Evolutionary conservation across 768 basidiomycete species (phyloP), one percentile per base, ranked within the genome.

Genomic region (Brasilioporus rufonigricans): DNA sequence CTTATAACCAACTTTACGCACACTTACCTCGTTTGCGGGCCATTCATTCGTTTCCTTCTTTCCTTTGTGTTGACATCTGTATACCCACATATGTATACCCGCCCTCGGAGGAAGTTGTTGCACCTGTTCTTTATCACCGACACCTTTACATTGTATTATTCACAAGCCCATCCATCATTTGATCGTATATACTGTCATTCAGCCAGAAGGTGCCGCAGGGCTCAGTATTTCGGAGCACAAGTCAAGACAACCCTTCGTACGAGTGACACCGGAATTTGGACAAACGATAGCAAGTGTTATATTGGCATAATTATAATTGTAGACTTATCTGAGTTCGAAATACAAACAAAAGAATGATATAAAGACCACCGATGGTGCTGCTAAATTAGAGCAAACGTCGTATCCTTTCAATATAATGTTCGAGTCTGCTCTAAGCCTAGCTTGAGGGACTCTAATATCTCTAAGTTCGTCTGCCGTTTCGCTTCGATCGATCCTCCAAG

Each of bases 401-500:
- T 18, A 0, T 14, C n/a, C 11, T 27, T 33, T 57, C 36, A 54
- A 13, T 39, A 50, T 14, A 71, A 38, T 11, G 50, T 41, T 33
- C 53, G 57, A 12, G 50, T 43, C 12, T 35, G 50, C 49, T 71
- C 71, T 56, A 72, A 48, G 21, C 64, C 62, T 24, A 44, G 19
- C 46, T 39, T 64, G 39, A 72, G 52, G 5, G 48, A 49, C 11
- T 71, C 55, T 14, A 72, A 21, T 5, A 60, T 47, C 48, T 55
- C 52, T 27, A 70, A 47, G 38, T 72, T 72, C 12, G 63, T 60
- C 31, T 23, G 59, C 4, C 71, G 61, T 13, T 65, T 69, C 56
- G 65, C 69, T 59, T 85, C 83, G 12, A 78, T 66, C n/a, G 67
- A 67, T 8, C 74, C 77, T 5, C 74, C 76, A 32, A 89, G 71